phyloP scores from a whole-genome alignment of 495 filamentous ascomycete species.

The Aspergillus baeticus region DNA sequence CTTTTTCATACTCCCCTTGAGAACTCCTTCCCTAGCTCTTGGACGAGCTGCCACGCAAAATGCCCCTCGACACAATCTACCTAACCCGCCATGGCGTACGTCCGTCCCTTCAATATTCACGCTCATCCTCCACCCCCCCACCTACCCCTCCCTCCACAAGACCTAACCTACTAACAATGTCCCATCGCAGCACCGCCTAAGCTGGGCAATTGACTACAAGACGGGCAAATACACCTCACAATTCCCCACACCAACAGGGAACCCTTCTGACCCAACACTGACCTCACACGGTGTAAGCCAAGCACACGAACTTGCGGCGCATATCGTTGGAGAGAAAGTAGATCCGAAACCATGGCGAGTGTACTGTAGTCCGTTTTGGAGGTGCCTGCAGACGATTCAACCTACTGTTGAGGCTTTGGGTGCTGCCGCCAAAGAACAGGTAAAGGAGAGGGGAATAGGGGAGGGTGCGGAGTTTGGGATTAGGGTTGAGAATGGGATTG shows the following conservation, averaged over 20 bases:
- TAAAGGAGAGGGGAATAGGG: background rate
- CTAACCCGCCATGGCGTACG: conserved; percentile 83
- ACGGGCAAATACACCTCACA: conserved; percentile 70
- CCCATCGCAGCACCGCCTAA: conserved; percentile 73
- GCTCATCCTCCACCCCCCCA: background rate
- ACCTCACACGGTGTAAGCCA: conserved; percentile 83
- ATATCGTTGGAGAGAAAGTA: conserved; percentile 60
- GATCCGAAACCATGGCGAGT: conserved; percentile 62
- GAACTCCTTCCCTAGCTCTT: background rate
- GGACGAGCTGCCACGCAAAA: conserved; percentile 10
- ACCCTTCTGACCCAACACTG: conserved; percentile 82
- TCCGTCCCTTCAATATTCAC: conserved; percentile 19
- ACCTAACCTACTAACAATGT: conserved; percentile 16
- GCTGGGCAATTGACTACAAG: conserved; percentile 76
- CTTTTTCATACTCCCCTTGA: background rate
- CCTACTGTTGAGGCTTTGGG: conserved; percentile 62
- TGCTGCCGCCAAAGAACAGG: background rate
- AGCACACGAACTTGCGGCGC: conserved; percentile 69
- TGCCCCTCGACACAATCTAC: conserved; percentile 76
- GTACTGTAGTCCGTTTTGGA: conserved; percentile 86
- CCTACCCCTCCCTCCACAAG: conserved; percentile 1
- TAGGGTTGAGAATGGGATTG: conserved; percentile 71
- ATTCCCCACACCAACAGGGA: conserved; percentile 76
- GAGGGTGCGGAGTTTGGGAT: conserved; percentile 41
- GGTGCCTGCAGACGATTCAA: conserved; percentile 83